These are phyloP conservation scores for Solanum tarapatanum DNA, from an alignment of 257 asterid species.

Conservation along the genomic window DNA sequence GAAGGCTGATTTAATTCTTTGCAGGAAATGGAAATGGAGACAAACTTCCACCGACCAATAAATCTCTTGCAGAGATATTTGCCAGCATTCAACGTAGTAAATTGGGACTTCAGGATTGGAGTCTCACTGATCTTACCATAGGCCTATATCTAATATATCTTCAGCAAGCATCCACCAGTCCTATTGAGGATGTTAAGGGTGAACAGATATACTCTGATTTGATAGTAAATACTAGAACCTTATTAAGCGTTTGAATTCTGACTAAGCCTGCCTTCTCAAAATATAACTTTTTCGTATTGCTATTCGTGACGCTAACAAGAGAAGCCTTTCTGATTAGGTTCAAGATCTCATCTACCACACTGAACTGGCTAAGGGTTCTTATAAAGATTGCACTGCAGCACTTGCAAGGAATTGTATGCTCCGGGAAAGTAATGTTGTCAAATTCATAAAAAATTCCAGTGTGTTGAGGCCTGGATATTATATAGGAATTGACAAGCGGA, in stretches of 20 bases:
- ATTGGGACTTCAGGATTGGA: constrained; percentile 92
- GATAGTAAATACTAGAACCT: constrained; percentile 24
- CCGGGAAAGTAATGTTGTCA: constrained; percentile 60
- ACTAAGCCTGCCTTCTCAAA: background rate
- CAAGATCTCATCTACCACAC: constrained; percentile 78
- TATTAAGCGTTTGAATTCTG: background rate
- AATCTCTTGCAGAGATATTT: constrained; percentile 63
- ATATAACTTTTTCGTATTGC: background rate
- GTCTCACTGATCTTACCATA: constrained; percentile 79
- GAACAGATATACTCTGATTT: constrained; percentile 61
- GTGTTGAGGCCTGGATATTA: constrained; percentile 89
- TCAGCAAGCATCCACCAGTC: constrained; percentile 61
- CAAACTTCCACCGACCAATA: constrained; percentile 51
- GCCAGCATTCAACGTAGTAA: constrained; percentile 79
- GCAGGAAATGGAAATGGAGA: constrained; percentile 46
- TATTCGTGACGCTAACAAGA: background rate
- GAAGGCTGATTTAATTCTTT: background rate
- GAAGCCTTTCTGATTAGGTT: constrained; percentile 33
- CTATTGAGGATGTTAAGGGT: constrained; percentile 65
- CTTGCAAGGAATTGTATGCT: constrained; percentile 82
- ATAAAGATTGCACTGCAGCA: constrained; percentile 51
- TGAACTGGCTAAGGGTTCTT: constrained; percentile 85
- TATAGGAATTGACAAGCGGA: constrained; percentile 66
- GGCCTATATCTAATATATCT: constrained; percentile 88
- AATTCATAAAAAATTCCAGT: constrained; percentile 60